A percentile compares a stretch with the other conserved stretches of the same genome.
phyloP scores from a whole-genome alignment of 73 alveolate genomes.

The Blepharisma japonicum region DNA sequence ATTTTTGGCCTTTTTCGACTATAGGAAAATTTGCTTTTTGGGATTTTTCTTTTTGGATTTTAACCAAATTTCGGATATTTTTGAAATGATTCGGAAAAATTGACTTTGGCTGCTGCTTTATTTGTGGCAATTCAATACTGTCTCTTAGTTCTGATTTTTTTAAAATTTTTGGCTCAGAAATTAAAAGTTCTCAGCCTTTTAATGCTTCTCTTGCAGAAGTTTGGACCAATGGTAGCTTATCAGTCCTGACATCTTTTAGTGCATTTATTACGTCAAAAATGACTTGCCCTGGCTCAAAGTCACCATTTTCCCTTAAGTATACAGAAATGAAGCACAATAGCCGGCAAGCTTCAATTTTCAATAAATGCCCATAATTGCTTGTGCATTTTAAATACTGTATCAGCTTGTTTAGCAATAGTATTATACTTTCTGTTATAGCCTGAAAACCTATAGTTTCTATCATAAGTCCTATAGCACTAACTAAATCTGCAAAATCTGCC shows the following conservation, averaged over 20 bases:
- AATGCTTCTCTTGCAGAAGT: neutral
- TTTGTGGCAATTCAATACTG: neutral
- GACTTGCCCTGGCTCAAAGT: neutral
- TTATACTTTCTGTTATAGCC: neutral
- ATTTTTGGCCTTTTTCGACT: neutral
- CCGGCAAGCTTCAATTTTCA: neutral
- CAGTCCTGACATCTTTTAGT: neutral
- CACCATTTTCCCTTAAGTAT: neutral
- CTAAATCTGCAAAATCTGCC: neutral
- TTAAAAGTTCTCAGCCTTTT: neutral
- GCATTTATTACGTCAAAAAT: neutral
- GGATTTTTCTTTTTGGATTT: slow-evolving; percentile 8
- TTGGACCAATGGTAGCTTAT: neutral
- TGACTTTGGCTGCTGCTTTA: neutral
- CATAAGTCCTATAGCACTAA: neutral
- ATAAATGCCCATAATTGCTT: neutral
- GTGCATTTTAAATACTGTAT: neutral
- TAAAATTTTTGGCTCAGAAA: neutral
- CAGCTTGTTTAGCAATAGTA: neutral
- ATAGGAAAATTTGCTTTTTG: neutral
- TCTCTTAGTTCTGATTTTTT: neutral
- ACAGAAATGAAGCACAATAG: neutral
- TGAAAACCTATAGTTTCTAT: neutral
- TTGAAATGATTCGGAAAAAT: neutral
- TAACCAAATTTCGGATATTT: neutral